Conservation (phyloP, 2,329 filamentous ascomycete genomes). For the Diaporthe sp. region DNA sequence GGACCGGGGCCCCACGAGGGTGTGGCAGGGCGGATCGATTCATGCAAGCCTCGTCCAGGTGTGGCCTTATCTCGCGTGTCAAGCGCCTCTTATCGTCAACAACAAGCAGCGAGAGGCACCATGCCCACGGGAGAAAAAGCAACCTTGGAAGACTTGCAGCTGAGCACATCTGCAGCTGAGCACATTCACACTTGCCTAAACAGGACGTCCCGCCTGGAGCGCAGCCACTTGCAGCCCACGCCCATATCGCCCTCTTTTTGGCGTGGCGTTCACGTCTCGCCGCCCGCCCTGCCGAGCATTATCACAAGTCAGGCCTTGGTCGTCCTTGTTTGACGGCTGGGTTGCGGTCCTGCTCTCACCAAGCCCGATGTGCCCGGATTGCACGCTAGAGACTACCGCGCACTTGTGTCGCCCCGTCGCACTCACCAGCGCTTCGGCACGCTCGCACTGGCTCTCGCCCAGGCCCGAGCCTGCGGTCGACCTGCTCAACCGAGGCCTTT, state of each 20-base stretch:
- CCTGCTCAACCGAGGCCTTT: conserved; percentile 2
- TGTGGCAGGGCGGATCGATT: conserved; percentile 5
- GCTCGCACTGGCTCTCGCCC: background rate
- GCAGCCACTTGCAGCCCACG: background rate
- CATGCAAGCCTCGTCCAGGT: conserved; percentile 11
- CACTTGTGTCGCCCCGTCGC: conserved; percentile 1
- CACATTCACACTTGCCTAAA: background rate
- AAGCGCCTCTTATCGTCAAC: background rate
- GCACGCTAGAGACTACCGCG: background rate
- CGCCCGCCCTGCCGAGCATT: background rate
- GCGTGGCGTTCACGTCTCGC: background rate
- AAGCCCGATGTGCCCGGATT: background rate
- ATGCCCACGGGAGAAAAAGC: background rate
- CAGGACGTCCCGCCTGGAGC: background rate
- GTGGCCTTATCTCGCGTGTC: conserved; percentile 11
- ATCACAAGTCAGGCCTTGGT: background rate
- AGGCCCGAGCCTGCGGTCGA: background rate
- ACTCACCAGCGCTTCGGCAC: background rate
- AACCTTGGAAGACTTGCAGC: background rate
- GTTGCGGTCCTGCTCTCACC: background rate
- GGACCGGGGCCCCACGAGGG: conserved; percentile 18
- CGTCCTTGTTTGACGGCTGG: conserved; percentile 5
- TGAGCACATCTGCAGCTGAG: background rate
- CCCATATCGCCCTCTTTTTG: background rate
- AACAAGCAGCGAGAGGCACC: background rate